These are phyloP conservation scores for Tulasnella sp. DNA, from an alignment of 768 basidiomycete genomes.

Conservation along the genomic window DNA sequence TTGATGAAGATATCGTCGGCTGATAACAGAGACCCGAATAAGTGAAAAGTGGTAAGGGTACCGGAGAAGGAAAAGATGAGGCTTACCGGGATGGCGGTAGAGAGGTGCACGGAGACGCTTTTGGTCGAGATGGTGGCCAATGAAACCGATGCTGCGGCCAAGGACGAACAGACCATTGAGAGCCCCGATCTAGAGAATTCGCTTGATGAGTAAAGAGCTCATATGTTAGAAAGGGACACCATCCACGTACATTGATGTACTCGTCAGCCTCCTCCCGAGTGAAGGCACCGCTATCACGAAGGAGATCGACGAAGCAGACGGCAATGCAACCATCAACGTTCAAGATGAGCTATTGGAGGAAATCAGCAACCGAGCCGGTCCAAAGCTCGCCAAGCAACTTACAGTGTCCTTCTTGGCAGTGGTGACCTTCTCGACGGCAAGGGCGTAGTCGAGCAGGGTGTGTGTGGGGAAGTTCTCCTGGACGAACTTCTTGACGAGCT, in stretches of 20 bases:
- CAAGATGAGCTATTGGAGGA: conserved; percentile 56
- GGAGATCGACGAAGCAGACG: conserved; percentile 91
- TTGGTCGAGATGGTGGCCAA: conserved; percentile 94
- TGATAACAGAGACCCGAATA: background rate
- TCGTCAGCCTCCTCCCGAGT: conserved; percentile 92
- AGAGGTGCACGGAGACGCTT: conserved; percentile 86
- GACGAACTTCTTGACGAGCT: conserved; percentile 93
- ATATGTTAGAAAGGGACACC: background rate
- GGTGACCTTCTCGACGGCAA: conserved; percentile 95
- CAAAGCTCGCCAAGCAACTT: conserved; percentile 20
- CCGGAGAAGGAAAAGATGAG: background rate
- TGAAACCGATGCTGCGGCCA: conserved; percentile 95
- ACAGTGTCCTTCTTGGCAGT: conserved; percentile 96
- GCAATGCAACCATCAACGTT: conserved; percentile 96
- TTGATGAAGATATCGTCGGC: conserved; percentile 93
- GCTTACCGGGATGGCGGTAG: conserved; percentile 64
- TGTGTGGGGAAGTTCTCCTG: conserved; percentile 93
- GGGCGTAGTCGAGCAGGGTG: conserved; percentile 83
- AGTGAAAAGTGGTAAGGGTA: background rate
- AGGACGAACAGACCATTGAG: conserved; percentile 96
- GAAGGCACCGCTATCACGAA: conserved; percentile 88
- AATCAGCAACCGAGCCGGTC: background rate
- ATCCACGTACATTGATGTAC: conserved; percentile 62
- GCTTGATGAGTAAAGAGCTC: background rate
- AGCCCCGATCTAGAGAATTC: conserved; percentile 51